Evolutionary conservation across 371 early-diverging fungal species (phyloP).

Genomic region (Rhizomucor pusillus): DNA sequence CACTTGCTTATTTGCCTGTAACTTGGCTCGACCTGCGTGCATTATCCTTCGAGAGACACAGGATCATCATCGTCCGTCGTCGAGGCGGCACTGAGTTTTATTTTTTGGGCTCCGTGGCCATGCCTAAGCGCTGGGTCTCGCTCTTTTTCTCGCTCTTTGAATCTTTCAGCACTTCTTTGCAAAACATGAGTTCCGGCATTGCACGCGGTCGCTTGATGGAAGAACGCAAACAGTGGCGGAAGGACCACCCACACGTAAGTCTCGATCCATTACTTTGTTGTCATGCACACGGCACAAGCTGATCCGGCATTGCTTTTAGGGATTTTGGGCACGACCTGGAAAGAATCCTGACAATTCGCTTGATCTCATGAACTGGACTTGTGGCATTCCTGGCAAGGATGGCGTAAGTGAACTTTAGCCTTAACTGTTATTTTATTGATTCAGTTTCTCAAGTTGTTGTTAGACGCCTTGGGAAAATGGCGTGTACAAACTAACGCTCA

Average conservation of each 20-base stretch:
- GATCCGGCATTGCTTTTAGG: constrained; percentile 35
- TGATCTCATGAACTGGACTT: constrained; percentile 90
- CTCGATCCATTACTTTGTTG: not conserved
- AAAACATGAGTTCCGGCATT: constrained; percentile 68
- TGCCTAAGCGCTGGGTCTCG: too few species aligned
- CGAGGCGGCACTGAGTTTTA: too few species aligned
- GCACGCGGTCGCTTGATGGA: constrained; percentile 81
- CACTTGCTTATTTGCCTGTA: too few species aligned
- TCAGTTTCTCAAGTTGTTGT: not conserved
- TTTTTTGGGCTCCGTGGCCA: too few species aligned
- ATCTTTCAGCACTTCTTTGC: not conserved
- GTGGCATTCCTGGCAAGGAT: constrained; percentile 93
- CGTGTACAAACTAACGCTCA: constrained; percentile 87
- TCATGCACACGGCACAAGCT: too few species aligned
- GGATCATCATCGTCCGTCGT: too few species aligned
- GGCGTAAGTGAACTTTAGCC: too few species aligned
- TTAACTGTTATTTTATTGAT: not conserved
- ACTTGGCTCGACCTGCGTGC: too few species aligned
- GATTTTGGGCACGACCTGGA: constrained; percentile 85
- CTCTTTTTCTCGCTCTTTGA: not conserved
- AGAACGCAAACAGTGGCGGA: constrained; percentile 97
- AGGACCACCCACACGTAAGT: constrained; percentile 90
- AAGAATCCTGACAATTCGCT: constrained; percentile 80
- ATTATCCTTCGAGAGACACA: too few species aligned
- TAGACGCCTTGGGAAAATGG: constrained; percentile 97